Evolutionary conservation across 1,284 basidiomycete species (phyloP).

Genomic region (Sanghuangporus baumii): DNA sequence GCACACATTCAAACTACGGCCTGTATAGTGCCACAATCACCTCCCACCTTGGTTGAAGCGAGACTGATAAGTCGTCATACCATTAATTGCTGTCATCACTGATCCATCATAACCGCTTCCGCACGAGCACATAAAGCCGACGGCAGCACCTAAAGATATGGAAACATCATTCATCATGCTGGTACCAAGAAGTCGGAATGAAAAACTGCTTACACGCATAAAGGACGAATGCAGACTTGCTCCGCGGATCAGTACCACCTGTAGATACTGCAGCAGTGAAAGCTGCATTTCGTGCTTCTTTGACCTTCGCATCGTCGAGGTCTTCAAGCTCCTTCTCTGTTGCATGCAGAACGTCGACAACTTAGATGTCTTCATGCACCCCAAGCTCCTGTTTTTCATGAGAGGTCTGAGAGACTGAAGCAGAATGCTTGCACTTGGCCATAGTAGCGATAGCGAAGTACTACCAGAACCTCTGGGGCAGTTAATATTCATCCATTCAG

Average conservation of each 20-base stretch:
- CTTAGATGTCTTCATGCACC: not conserved
- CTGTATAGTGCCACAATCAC: not conserved
- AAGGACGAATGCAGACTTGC: slow-evolving; percentile 18
- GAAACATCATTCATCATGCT: not conserved
- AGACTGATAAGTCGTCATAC: slow-evolving; percentile 15
- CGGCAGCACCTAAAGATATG: slow-evolving; percentile 14
- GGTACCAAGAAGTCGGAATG: not conserved
- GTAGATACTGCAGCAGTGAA: slow-evolving; percentile 12
- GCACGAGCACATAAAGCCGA: slow-evolving; percentile 19
- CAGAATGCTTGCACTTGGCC: not conserved
- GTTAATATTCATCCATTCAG: not conserved
- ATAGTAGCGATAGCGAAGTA: not conserved
- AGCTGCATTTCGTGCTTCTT: slow-evolving; percentile 9
- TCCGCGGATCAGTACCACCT: slow-evolving; percentile 16
- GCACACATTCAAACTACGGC: not conserved
- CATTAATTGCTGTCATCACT: slow-evolving; percentile 21
- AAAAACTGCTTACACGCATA: slow-evolving; percentile 15
- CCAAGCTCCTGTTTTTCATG: slow-evolving; percentile 3
- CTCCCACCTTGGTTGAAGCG: slow-evolving; percentile 14
- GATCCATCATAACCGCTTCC: slow-evolving; percentile 16
- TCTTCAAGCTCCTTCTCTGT: not conserved
- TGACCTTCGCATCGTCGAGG: not conserved
- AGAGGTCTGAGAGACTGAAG: not conserved
- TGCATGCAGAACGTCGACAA: not conserved
- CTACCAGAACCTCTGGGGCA: not conserved